A percentile compares a stretch with the other conserved stretches of the same genome.
These are phyloP conservation scores for Ailanthus altissimus DNA, from an alignment of 345 rosid genomes.

Conservation along the genomic window DNA sequence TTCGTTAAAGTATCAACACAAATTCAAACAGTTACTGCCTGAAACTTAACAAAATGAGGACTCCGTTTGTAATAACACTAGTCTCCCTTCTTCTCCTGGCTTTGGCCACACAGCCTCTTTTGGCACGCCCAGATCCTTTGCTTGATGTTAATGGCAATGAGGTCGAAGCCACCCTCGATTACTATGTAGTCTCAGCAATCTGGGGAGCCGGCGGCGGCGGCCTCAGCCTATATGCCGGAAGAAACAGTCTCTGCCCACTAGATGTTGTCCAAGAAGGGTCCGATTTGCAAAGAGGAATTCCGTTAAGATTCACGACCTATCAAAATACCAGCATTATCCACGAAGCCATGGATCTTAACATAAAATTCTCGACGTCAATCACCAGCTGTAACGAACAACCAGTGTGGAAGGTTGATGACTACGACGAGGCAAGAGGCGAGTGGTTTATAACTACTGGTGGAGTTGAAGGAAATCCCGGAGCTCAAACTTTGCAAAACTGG, in stretches of 20 bases:
- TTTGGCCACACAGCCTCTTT: not conserved
- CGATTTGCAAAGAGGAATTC: not conserved
- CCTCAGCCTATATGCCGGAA: not conserved
- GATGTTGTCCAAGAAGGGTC: not conserved
- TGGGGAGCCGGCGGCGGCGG: not conserved
- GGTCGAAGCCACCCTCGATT: not conserved
- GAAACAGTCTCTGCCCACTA: not conserved
- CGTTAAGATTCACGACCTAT: not conserved
- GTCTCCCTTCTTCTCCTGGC: not conserved
- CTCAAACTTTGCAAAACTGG: not conserved
- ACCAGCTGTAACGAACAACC: not conserved
- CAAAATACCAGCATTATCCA: no score
- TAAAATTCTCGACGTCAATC: not conserved
- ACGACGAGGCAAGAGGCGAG: not conserved
- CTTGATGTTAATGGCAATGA: not conserved
- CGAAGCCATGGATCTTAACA: not conserved
- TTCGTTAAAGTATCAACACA: no score
- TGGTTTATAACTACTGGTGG: not conserved
- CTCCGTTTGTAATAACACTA: not conserved
- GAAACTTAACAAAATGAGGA: not conserved
- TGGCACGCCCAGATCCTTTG: not conserved
- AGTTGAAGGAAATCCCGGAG: not conserved
- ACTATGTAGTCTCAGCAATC: not conserved
- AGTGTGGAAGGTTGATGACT: not conserved
- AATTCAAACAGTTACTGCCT: not conserved